Evolutionary conservation across 108 stramenopile genomes (phyloP), one percentile per base, ranked within the genome.

Genomic region (Nitzschia putrida): DNA sequence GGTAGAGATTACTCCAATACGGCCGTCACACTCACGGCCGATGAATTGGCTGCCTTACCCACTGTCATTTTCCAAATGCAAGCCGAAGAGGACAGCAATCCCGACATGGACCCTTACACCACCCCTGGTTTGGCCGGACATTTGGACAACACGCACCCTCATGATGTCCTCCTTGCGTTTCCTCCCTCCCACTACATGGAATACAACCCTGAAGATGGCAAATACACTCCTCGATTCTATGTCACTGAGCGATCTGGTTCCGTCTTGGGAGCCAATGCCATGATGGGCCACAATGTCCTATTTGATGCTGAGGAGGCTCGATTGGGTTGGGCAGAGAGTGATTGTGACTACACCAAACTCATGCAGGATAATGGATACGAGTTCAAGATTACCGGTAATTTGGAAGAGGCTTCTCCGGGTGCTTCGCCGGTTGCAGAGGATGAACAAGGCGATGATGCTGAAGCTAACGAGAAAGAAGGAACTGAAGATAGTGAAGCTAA

Each of bases 311-410:
- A 88, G 10, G 82, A 83, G 54, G 60, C 71, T 12, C 71, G 85
- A 8, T 71, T 98, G 23, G 98, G 98, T 52, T 97, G 94, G 80
- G 93, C 96, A 11, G 92, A 90, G 71, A 85, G 85, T 59, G 54
- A 84, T 50, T 96, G 95, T 75, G 88, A 94, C 66, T 96, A 92
- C 71, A 63, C 67, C 29, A 52, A 51, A 14, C 44, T 72, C 20
- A 59, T 75, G 7, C 29, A 8, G 4, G 50, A 29, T 7, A 51
- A 67, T 40, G 69, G 63, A 1, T 75, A 61, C 53, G 67, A 75
- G 38, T 68, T 68, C 53, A n/a, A 26, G 8, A 68, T 75, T 61
- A 68, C 74, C 7, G 74, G 66, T n/a, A 23, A 57, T 8, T 34
- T 66, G 38, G 1, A 74, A 52, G 20, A 42, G 37, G 57, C 61